Evolutionary conservation across 768 basidiomycete species (phyloP), one percentile per base, ranked within the genome.

Genomic region (Leucogyrophana mollusca): DNA sequence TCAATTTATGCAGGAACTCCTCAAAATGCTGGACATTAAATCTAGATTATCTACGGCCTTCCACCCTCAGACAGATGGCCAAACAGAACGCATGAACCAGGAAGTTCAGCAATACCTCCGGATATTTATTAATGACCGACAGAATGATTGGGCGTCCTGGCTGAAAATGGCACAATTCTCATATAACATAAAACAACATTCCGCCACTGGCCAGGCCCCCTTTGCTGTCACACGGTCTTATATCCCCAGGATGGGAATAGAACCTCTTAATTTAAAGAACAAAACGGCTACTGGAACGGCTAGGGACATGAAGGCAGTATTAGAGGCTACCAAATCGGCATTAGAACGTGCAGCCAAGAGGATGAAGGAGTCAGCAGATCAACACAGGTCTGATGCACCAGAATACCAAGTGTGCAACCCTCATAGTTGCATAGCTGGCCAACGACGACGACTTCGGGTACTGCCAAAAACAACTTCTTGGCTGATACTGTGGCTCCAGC

Each of bases 401-500:
- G 8, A 35, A 40, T 23, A 3, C 72, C 62, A 2, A 70, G 69
- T 1, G 58, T 36, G 0, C 60, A 55, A 2, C 66, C 74, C 34
- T 64, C 54, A 16, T 56, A 63, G 0, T 62, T 72, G 47, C 72
- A 76, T 0, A 33, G 33, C 24, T 77, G 71, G 0, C 72, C 72
- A 2, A 78, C 47, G 3, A 76, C 56, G 0, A 57, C 44, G 0
- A 66, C 56, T 46, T 66, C 51, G 1, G 56, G 55, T 0, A 50
- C 40, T 35, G 64, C 66, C 0, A 76, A 27, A 2, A 54, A 36
- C 0, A 66, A 41, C 47, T 77, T 77, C 14, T 55, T 42, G 0
- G 68, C 70, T 0, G 68, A 71, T 36, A 75, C 66, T 0, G 68
- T 75, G 0, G 64, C 67, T 1, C 74, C 70, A 5, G 52, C 42